These are phyloP conservation scores for Myxozyma lipomycoides DNA, from an alignment of 805 yeast genomes.

Conservation along the genomic window DNA sequence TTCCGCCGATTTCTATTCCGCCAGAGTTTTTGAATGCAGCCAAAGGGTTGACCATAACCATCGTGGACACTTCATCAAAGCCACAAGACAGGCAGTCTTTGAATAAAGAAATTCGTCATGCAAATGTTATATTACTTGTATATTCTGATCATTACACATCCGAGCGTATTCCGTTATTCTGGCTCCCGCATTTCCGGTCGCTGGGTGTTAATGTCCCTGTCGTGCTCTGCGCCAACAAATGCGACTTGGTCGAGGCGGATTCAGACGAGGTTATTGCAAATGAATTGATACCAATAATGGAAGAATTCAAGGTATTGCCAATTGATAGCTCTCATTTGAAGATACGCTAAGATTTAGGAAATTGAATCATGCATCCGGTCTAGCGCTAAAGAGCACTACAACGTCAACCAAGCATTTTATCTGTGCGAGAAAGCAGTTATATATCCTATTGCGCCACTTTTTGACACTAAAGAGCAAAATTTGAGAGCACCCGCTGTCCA, in stretches of 20 bases:
- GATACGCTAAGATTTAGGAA: slow-evolving; percentile 41
- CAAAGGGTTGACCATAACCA: slow-evolving; percentile 59
- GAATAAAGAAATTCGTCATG: slow-evolving; percentile 70
- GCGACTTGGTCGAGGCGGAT: slow-evolving; percentile 48
- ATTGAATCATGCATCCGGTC: slow-evolving; percentile 87
- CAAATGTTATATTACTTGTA: slow-evolving; percentile 92
- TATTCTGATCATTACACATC: slow-evolving; percentile 93
- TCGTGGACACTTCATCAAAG: slow-evolving; percentile 67
- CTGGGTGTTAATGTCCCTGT: slow-evolving; percentile 92
- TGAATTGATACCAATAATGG: slow-evolving; percentile 78
- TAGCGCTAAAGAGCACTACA: slow-evolving; percentile 76
- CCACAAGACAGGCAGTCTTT: slow-evolving; percentile 57
- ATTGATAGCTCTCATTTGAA: no score
- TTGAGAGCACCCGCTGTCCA: slow-evolving; percentile 71
- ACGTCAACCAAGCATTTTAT: slow-evolving; percentile 88
- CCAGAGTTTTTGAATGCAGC: slow-evolving; percentile 58
- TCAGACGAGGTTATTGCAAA: slow-evolving; percentile 55
- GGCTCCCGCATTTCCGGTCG: slow-evolving; percentile 92
- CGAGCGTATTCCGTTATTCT: slow-evolving; percentile 83
- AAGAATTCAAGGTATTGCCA: slow-evolving; percentile 62
- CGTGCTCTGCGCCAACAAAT: slow-evolving; percentile 82
- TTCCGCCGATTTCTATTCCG: slow-evolving; percentile 84
- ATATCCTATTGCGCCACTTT: slow-evolving; percentile 88
- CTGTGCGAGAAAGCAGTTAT: slow-evolving; percentile 90
- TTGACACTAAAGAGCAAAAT: slow-evolving; percentile 82